Conservation (phyloP, 2,329 filamentous ascomycete genomes). For the Drechslerella dactyloides region DNA sequence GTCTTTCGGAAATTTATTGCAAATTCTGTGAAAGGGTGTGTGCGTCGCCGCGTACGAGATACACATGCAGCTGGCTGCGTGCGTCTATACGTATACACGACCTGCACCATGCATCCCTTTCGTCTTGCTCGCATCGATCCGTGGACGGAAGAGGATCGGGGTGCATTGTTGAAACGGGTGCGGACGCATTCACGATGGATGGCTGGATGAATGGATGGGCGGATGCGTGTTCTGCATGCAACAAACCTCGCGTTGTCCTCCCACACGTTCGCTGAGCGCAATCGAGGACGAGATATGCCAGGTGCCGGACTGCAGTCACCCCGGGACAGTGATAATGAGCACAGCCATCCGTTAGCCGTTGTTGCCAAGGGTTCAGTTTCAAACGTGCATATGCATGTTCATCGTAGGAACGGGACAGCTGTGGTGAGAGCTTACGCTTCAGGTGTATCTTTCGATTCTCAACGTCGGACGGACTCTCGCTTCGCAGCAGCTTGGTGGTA, state of each 20-base stretch:
- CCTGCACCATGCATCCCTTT: no score
- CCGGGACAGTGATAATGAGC: constrained; percentile 8
- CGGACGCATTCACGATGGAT: no score
- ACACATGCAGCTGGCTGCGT: constrained; percentile 18
- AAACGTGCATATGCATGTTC: no score
- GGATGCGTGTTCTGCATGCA: not conserved
- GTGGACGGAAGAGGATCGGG: no score
- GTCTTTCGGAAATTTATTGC: constrained; percentile 20
- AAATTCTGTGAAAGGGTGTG: no score
- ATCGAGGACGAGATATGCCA: constrained; percentile 45
- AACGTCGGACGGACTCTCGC: constrained; percentile 26
- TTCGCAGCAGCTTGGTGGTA: constrained; percentile 50
- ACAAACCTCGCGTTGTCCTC: constrained; percentile 41
- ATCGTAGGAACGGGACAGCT: not conserved
- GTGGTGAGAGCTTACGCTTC: constrained; percentile 21
- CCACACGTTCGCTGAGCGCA: constrained; percentile 47
- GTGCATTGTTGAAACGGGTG: no score
- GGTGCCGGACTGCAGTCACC: constrained; percentile 32
- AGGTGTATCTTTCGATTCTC: constrained; percentile 18
- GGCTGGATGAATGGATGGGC: not conserved
- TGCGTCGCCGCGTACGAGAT: not conserved
- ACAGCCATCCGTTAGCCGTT: not conserved
- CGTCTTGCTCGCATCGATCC: no score
- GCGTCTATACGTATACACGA: no score
- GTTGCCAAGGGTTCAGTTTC: no score